Evolutionary conservation across 78 protist genomes (phyloP).

Genomic region (Dictyostelium discoideum): DNA sequence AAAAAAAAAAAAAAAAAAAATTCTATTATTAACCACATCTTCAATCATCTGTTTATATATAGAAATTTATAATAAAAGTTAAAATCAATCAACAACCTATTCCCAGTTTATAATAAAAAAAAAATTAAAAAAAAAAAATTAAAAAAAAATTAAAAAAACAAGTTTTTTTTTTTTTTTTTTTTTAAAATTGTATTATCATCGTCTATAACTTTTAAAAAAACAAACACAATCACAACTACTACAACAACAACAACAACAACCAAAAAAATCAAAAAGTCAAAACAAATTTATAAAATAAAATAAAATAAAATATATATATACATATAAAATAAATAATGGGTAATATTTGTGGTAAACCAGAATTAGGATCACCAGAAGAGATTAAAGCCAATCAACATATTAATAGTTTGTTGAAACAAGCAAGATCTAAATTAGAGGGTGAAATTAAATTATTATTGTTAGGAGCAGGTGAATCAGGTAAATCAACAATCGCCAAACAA

Average conservation of each 20-base stretch:
- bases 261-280: not conserved
- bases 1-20: no score
- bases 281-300: not conserved
- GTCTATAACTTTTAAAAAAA: not conserved
- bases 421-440: constrained; percentile 58
- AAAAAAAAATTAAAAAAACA: no score
- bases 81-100: not conserved
- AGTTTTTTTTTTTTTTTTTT: not conserved
- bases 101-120: not conserved
- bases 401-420: constrained; percentile 66
- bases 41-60: not conserved
- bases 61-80: not conserved
- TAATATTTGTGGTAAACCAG: constrained; percentile 75
- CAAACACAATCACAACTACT: not conserved
- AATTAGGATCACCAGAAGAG: constrained; percentile 56
- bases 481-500: constrained; percentile 92
- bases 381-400: constrained; percentile 75
- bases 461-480: constrained; percentile 95
- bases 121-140: no score
- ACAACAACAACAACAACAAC: not conserved
- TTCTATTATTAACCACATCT: not conserved
- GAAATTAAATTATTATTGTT: constrained; percentile 73
- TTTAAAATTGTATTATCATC: not conserved
- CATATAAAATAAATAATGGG: constrained; percentile 49
- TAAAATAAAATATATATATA: not conserved